phyloP scores from a whole-genome alignment of 768 basidiomycete species.

The Phanerochaete carnosa region DNA sequence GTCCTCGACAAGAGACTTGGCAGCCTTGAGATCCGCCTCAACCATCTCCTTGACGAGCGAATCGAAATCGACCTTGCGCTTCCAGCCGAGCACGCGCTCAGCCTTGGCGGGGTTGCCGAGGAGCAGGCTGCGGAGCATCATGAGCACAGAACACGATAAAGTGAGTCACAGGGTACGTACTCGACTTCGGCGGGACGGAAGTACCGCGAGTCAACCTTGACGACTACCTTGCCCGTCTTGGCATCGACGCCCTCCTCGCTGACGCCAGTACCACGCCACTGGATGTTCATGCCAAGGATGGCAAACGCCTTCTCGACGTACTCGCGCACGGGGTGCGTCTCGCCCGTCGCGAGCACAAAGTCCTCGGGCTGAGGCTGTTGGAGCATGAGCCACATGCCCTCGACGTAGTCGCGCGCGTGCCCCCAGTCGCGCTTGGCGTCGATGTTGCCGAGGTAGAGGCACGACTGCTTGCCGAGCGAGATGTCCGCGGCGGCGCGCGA shows the following conservation, averaged over 20 bases:
- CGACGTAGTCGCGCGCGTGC: conserved; percentile 90
- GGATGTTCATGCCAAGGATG: conserved; percentile 61
- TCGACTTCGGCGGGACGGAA: conserved; percentile 97
- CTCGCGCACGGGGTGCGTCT: conserved; percentile 93
- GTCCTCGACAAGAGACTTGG: conserved; percentile 74
- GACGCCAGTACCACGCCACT: conserved; percentile 78
- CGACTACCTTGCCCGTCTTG: conserved; percentile 67
- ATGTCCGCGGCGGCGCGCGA: conserved; percentile 92
- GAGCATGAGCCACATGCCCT: conserved; percentile 98
- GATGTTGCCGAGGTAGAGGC: conserved; percentile 91
- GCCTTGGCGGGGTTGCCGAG: conserved; percentile 90
- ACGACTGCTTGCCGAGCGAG: conserved; percentile 80
- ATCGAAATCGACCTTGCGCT: conserved; percentile 80
- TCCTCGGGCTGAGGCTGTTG: conserved; percentile 83
- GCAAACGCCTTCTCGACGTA: conserved; percentile 87
- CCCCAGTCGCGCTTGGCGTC: conserved; percentile 98
- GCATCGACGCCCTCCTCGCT: conserved; percentile 74
- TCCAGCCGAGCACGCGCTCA: conserved; percentile 87
- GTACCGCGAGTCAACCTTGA: conserved; percentile 84
- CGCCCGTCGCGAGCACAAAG: conserved; percentile 93
- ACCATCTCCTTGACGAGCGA: conserved; percentile 92
- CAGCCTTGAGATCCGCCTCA: conserved; percentile 70
- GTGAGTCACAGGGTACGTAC: conserved; percentile 40
- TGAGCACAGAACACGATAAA: background rate
- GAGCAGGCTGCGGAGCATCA: conserved; percentile 52